phyloP scores from a whole-genome alignment of 2,329 filamentous ascomycete genomes.

The Fusarium verticillioides region DNA sequence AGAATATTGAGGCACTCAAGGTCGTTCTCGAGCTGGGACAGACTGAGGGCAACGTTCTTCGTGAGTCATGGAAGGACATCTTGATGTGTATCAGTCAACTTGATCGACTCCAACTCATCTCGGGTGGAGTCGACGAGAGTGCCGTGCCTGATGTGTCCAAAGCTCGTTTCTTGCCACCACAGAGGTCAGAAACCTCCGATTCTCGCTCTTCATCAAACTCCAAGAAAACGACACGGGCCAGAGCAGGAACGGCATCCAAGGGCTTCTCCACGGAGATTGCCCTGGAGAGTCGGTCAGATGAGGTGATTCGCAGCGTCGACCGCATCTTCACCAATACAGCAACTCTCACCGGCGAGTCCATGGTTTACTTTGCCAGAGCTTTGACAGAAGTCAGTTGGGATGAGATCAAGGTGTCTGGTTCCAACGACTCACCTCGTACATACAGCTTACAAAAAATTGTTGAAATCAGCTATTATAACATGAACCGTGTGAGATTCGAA shows the following conservation, averaged over 20 bases:
- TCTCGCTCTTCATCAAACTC: slow-evolving; percentile 76
- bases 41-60: slow-evolving; percentile 89
- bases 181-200: slow-evolving; percentile 64
- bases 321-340: slow-evolving; percentile 97
- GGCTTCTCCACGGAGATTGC: slow-evolving; percentile 83
- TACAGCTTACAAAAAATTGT: slow-evolving; percentile 98
- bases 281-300: slow-evolving; percentile 89
- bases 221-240: slow-evolving; percentile 58
- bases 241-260: slow-evolving; percentile 69
- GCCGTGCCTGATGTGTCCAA: slow-evolving; percentile 92
- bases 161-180: slow-evolving; percentile 74
- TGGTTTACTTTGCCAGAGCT: slow-evolving; percentile 92
- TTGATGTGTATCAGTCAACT: slow-evolving; percentile 95
- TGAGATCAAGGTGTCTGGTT: slow-evolving; percentile 96
- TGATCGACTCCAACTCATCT: slow-evolving; percentile 93
- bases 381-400: slow-evolving; percentile 98
- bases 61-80: slow-evolving; percentile 94
- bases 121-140: slow-evolving; percentile 92
- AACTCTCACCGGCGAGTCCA: slow-evolving; percentile 91
- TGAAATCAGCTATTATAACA: slow-evolving; percentile 99
- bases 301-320: slow-evolving; percentile 92
- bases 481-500: slow-evolving; percentile 97
- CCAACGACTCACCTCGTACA: slow-evolving; percentile 93
- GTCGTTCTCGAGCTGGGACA: slow-evolving; percentile 91
- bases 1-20: slow-evolving; percentile 95